Conservation (phyloP, 2,329 filamentous ascomycete genomes). For the Chaetomium sp. region DNA sequence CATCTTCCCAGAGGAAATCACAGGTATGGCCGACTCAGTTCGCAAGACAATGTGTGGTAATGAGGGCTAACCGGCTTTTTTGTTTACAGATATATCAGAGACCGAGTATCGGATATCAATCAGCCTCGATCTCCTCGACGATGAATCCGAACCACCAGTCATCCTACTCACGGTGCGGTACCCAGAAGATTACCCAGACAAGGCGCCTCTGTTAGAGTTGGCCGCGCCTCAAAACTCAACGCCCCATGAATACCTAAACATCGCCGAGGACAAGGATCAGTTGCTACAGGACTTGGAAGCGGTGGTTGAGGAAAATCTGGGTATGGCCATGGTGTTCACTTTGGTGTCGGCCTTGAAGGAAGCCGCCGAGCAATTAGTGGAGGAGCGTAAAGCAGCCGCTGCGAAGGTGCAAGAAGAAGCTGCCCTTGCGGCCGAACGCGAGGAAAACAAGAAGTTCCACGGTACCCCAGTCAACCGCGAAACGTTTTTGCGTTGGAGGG, state of each 20-base stretch:
- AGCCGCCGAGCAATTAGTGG: conserved; percentile 80
- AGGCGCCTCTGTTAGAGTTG: conserved; percentile 79
- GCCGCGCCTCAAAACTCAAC: conserved; percentile 69
- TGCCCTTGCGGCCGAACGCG: conserved; percentile 67
- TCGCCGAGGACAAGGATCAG: conserved; percentile 74
- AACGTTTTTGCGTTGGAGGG: conserved; percentile 81
- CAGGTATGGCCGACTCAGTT: conserved; percentile 57
- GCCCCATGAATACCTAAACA: conserved; percentile 71
- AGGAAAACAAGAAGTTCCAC: conserved; percentile 96
- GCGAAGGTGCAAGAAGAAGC: conserved; percentile 60
- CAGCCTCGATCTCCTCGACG: conserved; percentile 73
- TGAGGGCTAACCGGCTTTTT: conserved; percentile 13
- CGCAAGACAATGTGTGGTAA: background rate
- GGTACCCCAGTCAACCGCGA: conserved; percentile 86
- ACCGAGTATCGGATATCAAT: conserved; percentile 86
- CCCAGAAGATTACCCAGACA: conserved; percentile 87
- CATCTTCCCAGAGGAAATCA: conserved; percentile 97
- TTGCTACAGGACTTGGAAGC: conserved; percentile 72
- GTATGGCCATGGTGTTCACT: conserved; percentile 97
- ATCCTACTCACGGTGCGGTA: conserved; percentile 86
- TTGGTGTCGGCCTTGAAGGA: conserved; percentile 88
- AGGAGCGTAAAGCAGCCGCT: conserved; percentile 68
- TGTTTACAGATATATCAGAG: conserved; percentile 77
- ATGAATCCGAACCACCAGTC: conserved; percentile 66
- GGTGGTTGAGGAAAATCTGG: conserved; percentile 86